Base-by-base conservation (phyloP, 2,329 filamentous ascomycete genomes). In the Chalaropsis ovoidea region DNA sequence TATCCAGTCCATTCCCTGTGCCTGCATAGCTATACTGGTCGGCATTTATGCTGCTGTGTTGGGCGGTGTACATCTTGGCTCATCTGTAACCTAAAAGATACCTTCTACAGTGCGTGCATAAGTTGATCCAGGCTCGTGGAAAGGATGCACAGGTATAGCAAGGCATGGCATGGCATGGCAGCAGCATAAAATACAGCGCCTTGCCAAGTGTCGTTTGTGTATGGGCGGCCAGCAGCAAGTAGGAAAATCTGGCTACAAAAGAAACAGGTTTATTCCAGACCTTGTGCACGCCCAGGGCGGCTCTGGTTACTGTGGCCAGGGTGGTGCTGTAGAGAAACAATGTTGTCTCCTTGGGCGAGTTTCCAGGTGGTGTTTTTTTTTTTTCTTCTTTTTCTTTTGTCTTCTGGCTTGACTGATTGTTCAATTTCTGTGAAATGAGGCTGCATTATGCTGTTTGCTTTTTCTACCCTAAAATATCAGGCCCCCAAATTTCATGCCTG, bases 31-130 rank as follows among this genome's bases (percentile, higher is more conserved):
- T 58, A 58, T 58, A 58, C 54, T 10, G 54, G 10, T 4, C 3
- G 27, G 6, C 15, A n/a, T 35, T 58, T 58, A 58, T 58, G 54
- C n/a, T n/a, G n/a, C 43, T 35, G 6, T 19, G 17, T 58, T 39
- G n/a, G 27, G 27, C 54, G n/a, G n/a, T 58, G 54, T 58, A 58
- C 10, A 8, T 58, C 27, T 58, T 58, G 27, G 27, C 54, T 39
- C 8, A 58, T 39, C 54, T 58, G 54, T 39, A 58, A 58, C 54
- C 54, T 58, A 58, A 58, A 58, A 58, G 54, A 58, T 58, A 58
- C 54, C 24, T 58, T 52, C 31, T 58, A 58, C 27, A 58, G 54
- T 58, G 54, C 27, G 24, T 58, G 54, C 54, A 58, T 58, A 58
- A 58, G 31, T 39, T 58, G 54, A 58, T 22, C 54, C 54, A 35